Evolutionary conservation across 306 rosid species (phyloP).

Genomic region (Begonia peltatifolia): DNA sequence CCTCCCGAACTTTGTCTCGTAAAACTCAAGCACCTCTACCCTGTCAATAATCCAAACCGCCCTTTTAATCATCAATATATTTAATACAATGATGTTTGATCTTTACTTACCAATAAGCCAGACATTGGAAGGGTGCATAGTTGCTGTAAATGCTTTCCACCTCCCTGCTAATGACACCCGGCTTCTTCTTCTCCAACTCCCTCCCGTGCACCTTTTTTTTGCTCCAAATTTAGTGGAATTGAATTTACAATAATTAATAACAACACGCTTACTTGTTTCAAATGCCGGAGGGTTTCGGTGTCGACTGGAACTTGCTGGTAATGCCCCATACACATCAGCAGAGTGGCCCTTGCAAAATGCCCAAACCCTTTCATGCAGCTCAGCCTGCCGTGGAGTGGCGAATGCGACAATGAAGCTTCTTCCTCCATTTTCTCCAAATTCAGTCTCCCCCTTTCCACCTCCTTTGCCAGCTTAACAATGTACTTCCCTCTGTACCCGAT

Average conservation of each 20-base stretch:
- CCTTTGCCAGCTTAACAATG: constrained; percentile 10
- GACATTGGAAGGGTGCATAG: constrained; percentile 22
- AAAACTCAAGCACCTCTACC: constrained; percentile 16
- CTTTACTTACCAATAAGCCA: constrained; percentile 19
- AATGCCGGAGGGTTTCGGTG: constrained; percentile 19
- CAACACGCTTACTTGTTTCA: constrained; percentile 7
- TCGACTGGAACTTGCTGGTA: constrained; percentile 18
- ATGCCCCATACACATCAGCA: constrained; percentile 17
- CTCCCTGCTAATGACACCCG: neutral
- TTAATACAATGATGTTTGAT: neutral
- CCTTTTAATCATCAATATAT: neutral
- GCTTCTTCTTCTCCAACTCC: constrained; percentile 1
- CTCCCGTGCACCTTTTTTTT: constrained; percentile 12
- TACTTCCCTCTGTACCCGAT: constrained; percentile 15
- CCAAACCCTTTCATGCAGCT: constrained; percentile 19
- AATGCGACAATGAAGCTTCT: neutral
- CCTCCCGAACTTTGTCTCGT: constrained; percentile 19
- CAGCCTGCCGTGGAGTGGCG: neutral
- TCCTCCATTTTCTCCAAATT: neutral
- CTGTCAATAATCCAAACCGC: neutral
- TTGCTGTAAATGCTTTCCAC: constrained; percentile 9
- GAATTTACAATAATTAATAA: neutral
- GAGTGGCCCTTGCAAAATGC: constrained; percentile 10
- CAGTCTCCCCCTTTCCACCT: constrained; percentile 1
- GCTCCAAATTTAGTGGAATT: neutral